Evolutionary conservation across 768 basidiomycete species (phyloP).

Genomic region (Boletus rubropictus): DNA sequence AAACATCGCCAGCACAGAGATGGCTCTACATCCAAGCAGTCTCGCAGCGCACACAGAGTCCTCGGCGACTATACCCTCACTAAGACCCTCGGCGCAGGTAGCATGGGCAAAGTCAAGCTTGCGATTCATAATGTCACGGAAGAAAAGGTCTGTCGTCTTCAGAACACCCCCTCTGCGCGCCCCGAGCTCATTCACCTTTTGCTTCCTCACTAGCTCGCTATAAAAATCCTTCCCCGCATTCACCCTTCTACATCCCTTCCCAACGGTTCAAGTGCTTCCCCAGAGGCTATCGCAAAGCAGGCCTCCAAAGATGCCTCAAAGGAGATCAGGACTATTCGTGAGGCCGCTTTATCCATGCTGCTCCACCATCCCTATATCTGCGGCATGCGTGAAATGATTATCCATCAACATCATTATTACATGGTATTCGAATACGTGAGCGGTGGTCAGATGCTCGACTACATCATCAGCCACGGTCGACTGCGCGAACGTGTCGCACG

Average conservation of each 20-base stretch:
- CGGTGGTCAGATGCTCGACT: constrained; percentile 99
- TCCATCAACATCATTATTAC: constrained; percentile 97
- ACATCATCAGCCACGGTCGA: constrained; percentile 97
- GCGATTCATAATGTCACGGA: constrained; percentile 83
- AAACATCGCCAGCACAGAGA: constrained; percentile 29
- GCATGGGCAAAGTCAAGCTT: constrained; percentile 99
- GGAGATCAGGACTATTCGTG: constrained; percentile 92
- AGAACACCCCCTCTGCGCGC: background rate
- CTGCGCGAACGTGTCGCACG: constrained; percentile 91
- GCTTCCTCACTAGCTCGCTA: constrained; percentile 64
- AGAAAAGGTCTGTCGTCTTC: constrained; percentile 69
- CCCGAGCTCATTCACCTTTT: constrained; percentile 7
- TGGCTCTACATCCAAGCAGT: constrained; percentile 32
- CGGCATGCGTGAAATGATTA: constrained; percentile 98
- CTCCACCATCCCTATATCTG: constrained; percentile 98
- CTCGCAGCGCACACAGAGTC: constrained; percentile 42
- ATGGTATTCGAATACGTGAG: constrained; percentile 99
- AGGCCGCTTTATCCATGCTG: constrained; percentile 91
- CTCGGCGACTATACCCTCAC: constrained; percentile 94
- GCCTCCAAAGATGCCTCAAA: constrained; percentile 89
- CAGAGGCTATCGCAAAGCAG: constrained; percentile 66
- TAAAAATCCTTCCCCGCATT: constrained; percentile 94
- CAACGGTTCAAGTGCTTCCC: constrained; percentile 41
- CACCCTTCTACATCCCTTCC: constrained; percentile 52
- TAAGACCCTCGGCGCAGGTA: constrained; percentile 95